These are phyloP conservation scores for Pinus albicaulis DNA, from an alignment of 75 land plant species.

Conservation along the genomic window DNA sequence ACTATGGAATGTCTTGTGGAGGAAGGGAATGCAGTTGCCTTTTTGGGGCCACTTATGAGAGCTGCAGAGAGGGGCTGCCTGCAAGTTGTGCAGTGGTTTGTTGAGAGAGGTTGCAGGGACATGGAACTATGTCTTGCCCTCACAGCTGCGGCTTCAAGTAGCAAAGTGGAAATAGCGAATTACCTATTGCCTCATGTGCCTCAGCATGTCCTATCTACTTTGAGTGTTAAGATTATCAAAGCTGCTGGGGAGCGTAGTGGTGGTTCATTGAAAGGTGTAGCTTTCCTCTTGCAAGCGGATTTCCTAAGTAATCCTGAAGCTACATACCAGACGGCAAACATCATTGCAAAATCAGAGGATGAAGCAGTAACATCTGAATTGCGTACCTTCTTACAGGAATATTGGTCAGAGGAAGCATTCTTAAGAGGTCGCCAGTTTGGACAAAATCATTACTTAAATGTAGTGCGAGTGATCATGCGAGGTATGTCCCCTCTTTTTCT, in stretches of 20 bases:
- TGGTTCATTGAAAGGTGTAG: slow-evolving; percentile 77
- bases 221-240: slow-evolving; percentile 87
- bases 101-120: slow-evolving; percentile 84
- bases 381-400: slow-evolving; percentile 53
- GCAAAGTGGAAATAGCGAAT: slow-evolving; percentile 66
- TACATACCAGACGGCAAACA: slow-evolving; percentile 79
- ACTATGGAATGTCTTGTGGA: slow-evolving; percentile 96
- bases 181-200: slow-evolving; percentile 87
- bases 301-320: slow-evolving; percentile 81
- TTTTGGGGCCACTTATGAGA: slow-evolving; percentile 91
- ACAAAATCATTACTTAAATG: slow-evolving; percentile 62
- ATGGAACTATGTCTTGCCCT: slow-evolving; percentile 97
- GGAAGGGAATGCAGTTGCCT: slow-evolving; percentile 81
- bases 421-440: slow-evolving; percentile 50
- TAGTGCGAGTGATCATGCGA: slow-evolving; percentile 54
- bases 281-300: slow-evolving; percentile 71
- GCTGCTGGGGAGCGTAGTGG: slow-evolving; percentile 95
- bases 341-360: slow-evolving; percentile 74
- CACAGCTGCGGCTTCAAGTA: slow-evolving; percentile 93
- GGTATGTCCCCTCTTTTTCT: slow-evolving; percentile 64
- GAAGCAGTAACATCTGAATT: slow-evolving; percentile 71
- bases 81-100: slow-evolving; percentile 91
- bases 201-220: slow-evolving; percentile 73
- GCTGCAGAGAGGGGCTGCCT: slow-evolving; percentile 90
- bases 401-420: slow-evolving; percentile 91